Base-by-base conservation (phyloP, 345 rosid genomes). In the Eucalyptus sp. region DNA sequence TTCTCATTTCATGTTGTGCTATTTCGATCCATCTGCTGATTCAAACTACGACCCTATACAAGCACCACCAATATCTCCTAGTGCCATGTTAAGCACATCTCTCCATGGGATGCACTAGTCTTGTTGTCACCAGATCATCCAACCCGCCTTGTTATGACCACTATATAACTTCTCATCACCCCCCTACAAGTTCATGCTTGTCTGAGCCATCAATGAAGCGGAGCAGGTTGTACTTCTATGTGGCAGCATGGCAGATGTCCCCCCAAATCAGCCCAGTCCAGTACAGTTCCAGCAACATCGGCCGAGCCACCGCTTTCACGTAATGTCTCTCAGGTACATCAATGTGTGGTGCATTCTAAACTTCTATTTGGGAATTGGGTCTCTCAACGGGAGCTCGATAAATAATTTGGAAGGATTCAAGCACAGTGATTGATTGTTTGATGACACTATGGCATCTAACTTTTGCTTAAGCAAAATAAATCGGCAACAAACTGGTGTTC, bases 241-340 rank as follows among this genome's bases (percentile, higher is more conserved):
- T 90, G 93, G 91, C 85, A 95, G 94, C 86, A 90, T 93, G 92
- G 91, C 92, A 88, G 93, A 92, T 90, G 91, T 96, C 88, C 91
- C 98, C 89, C 99, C 99, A 64, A 84, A 94, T 87, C 97, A 94
- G 87, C 89, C 92, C 46, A 89, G 91, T 66, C 89, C 76, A 94
- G 96, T 88, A 91, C 93, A 89, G 80, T 93, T 90, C 93, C 94
- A 88, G 86, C 94, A 64, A 92, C 90, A 90, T 92, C 94, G 90
- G 90, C 97, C 58, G 92, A 96, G 91, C 97, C 99, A 64, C 98
- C 95, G 71, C 90, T 98, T 89, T 93, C 99, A 89, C 96, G 96
- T 87, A 90, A 91, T 86, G 87, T 90, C 51, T 66, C 79, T 94
- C 97, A 31, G 88, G 99, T 97, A 93, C 93, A 95, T 90, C 71